Evolutionary conservation across 495 filamentous ascomycete genomes (phyloP).

Genomic region (Penicillium soppii): DNA sequence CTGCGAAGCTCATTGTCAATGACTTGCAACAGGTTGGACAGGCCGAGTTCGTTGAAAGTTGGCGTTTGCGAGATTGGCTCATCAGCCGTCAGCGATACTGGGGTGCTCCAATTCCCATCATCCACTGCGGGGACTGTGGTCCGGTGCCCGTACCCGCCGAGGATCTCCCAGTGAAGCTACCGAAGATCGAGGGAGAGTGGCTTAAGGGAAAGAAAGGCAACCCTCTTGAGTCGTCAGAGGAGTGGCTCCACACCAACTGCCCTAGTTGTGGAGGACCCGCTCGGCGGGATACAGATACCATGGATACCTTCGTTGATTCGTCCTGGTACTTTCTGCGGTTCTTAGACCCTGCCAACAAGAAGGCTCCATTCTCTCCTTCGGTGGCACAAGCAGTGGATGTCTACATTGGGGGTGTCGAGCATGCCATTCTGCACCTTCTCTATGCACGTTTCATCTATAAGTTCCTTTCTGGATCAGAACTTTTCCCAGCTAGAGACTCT

Average conservation of each 20-base stretch:
- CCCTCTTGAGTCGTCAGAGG: constrained; percentile 65
- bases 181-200: constrained; percentile 66
- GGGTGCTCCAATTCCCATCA: constrained; percentile 87
- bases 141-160: constrained; percentile 73
- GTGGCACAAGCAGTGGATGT: constrained; percentile 72
- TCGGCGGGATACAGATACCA: constrained; percentile 85
- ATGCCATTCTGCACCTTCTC: constrained; percentile 88
- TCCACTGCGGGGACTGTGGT: constrained; percentile 78
- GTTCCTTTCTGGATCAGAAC: constrained; percentile 62
- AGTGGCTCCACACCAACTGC: constrained; percentile 75
- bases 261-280: constrained; percentile 70
- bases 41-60: constrained; percentile 61
- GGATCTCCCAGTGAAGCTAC: constrained; percentile 74
- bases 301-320: constrained; percentile 94
- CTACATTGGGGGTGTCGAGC: constrained; percentile 86
- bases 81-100: constrained; percentile 88
- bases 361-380: constrained; percentile 57
- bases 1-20: constrained; percentile 57
- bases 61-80: constrained; percentile 83
- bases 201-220: constrained; percentile 70
- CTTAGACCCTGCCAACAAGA: constrained; percentile 63
- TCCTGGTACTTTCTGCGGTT: constrained; percentile 91
- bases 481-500: constrained; percentile 46
- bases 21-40: constrained; percentile 51
- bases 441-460: constrained; percentile 91